Evolutionary conservation across 257 asterid genomes (phyloP).

Genomic region (Solanum virginianum): DNA sequence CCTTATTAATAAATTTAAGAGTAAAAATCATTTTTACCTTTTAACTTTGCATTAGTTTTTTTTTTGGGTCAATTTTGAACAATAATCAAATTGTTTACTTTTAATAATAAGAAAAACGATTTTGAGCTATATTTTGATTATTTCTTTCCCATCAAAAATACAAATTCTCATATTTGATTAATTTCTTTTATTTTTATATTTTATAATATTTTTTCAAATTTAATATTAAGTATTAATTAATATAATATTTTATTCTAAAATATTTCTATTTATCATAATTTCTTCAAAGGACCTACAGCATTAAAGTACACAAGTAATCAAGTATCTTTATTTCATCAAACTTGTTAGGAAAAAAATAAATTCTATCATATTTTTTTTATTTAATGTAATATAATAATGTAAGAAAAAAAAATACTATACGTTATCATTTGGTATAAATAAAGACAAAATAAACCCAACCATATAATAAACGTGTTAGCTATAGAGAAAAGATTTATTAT

Average conservation of each 20-base stretch:
- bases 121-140: too few species aligned
- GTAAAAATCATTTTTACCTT: too few species aligned
- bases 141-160: background rate
- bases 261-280: too few species aligned
- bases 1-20: too few species aligned
- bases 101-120: too few species aligned
- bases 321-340: too few species aligned
- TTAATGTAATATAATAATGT: background rate
- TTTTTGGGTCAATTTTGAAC: too few species aligned
- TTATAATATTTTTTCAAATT: background rate
- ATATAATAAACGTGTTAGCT: background rate
- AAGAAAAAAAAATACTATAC: background rate
- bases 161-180: background rate
- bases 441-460: background rate
- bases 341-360: background rate
- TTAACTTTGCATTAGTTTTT: too few species aligned
- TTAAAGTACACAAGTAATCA: background rate
- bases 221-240: background rate
- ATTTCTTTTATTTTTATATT: background rate
- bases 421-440: background rate
- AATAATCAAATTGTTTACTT: too few species aligned
- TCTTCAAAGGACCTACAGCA: background rate
- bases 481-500: background rate
- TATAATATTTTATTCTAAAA: background rate
- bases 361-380: background rate